A percentile compares a stretch with the other conserved stretches of the same genome.
phyloP scores from a whole-genome alignment of 345 rosid genomes.

The Populus pruinosa region DNA sequence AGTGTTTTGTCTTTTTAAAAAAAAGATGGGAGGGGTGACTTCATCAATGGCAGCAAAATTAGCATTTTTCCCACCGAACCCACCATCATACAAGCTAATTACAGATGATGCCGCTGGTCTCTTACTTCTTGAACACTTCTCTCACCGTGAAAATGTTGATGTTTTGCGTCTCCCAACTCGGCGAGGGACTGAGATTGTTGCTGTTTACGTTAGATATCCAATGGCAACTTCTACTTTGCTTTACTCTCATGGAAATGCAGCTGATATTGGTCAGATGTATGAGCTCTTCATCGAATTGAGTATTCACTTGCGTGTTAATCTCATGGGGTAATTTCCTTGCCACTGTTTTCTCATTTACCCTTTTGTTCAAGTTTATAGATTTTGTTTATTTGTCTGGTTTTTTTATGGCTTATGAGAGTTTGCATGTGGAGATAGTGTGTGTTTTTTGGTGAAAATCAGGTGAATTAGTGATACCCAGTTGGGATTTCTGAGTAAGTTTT shows the following conservation, averaged over 20 bases:
- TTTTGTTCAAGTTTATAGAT: background rate
- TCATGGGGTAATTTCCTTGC: slow-evolving; percentile 67
- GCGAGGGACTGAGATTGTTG: slow-evolving; percentile 77
- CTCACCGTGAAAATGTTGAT: slow-evolving; percentile 26
- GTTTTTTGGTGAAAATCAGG: background rate
- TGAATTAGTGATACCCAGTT: background rate
- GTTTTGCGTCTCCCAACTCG: slow-evolving; percentile 52
- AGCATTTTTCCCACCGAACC: slow-evolving; percentile 31
- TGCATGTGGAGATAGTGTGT: background rate
- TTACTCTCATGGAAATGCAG: slow-evolving; percentile 98
- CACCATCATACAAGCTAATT: slow-evolving; percentile 30
- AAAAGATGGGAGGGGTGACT: slow-evolving; percentile 35
- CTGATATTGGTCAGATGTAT: slow-evolving; percentile 99
- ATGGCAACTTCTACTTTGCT: slow-evolving; percentile 87
- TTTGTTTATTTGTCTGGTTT: background rate
- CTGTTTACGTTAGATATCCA: slow-evolving; percentile 75
- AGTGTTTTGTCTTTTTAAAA: background rate
- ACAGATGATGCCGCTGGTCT: slow-evolving; percentile 22
- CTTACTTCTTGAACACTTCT: slow-evolving; percentile 18
- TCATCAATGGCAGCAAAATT: slow-evolving; percentile 35
- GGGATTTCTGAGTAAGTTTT: background rate
- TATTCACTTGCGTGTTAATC: slow-evolving; percentile 82
- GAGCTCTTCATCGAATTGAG: slow-evolving; percentile 96
- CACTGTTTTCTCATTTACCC: background rate
- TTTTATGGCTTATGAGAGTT: background rate